Conservation (phyloP, 495 filamentous ascomycete species). For the Neurospora hispaniola region DNA sequence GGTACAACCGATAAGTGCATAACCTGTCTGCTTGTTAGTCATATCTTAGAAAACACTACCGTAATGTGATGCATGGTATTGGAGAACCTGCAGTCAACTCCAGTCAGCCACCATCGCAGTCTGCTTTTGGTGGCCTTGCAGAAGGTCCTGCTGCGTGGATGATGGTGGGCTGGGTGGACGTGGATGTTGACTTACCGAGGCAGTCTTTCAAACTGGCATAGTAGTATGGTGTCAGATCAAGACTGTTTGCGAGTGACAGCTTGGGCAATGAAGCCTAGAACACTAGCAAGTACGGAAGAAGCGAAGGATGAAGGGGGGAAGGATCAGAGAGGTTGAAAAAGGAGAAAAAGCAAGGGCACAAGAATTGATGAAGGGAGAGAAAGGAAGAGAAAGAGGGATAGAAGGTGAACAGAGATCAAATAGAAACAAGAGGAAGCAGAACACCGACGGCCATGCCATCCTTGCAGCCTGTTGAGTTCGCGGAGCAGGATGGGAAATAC, state of each 20-base stretch:
- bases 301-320: too few relatives aligned
- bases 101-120: neutral
- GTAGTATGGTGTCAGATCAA: neutral
- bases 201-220: neutral
- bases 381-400: too few relatives aligned
- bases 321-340: too few relatives aligned
- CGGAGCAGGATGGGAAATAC: too few relatives aligned
- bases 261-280: neutral
- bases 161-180: neutral
- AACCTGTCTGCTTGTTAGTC: neutral
- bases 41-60: too few relatives aligned
- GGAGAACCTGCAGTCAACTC: neutral
- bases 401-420: too few relatives aligned
- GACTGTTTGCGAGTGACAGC: neutral
- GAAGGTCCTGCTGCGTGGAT: neutral
- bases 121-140: neutral
- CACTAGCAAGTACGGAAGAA: too few relatives aligned
- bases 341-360: too few relatives aligned
- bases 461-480: too few relatives aligned
- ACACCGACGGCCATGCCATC: too few relatives aligned
- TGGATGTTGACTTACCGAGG: neutral
- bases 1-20: neutral
- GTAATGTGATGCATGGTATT: neutral
- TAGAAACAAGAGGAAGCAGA: too few relatives aligned
- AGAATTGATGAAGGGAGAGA: too few relatives aligned